Percentiles rank a stretch among this genome's conserved stretches.
Conservation (phyloP, 768 basidiomycete species). For the Trametopsis cervina region DNA sequence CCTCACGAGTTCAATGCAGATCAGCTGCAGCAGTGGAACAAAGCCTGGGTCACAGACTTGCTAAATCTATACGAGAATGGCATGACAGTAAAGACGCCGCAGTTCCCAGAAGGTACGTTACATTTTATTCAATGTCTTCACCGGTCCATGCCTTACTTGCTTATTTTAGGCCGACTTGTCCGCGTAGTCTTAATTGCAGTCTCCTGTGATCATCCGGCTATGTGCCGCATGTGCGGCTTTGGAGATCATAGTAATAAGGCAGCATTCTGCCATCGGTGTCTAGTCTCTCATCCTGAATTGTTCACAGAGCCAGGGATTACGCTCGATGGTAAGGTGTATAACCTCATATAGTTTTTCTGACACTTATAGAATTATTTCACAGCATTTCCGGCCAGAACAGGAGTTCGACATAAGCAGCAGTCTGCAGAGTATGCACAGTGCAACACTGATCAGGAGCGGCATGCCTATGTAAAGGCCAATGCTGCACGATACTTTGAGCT, state of each 20-base stretch:
- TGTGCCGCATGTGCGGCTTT: conserved; percentile 15
- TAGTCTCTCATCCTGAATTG: conserved; percentile 10
- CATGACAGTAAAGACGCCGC: conserved; percentile 12
- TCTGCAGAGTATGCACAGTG: conserved; percentile 10
- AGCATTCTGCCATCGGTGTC: conserved; percentile 13
- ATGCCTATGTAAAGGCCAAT: conserved; percentile 13
- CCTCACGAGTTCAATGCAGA: conserved; percentile 14
- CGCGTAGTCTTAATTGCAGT: conserved; percentile 18
- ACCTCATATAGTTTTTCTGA: neutral
- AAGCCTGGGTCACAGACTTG: conserved; percentile 14
- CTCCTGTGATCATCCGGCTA: conserved; percentile 31
- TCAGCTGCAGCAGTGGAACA: conserved; percentile 13
- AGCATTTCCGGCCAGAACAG: conserved; percentile 10
- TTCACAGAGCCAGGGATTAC: conserved; percentile 7
- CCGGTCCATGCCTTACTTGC: too few species aligned
- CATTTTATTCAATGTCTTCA: too few species aligned
- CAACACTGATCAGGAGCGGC: conserved; percentile 8
- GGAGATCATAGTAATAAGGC: conserved; percentile 12
- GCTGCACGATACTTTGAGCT: conserved; percentile 14
- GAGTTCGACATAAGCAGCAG: conserved; percentile 5
- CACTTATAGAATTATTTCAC: neutral
- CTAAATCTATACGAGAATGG: conserved; percentile 15
- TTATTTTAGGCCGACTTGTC: conserved; percentile 19
- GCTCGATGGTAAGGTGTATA: conserved; percentile 2
- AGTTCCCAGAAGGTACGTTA: too few species aligned